A percentile compares a stretch with the other conserved stretches of the same genome.
Evolutionary conservation across 345 rosid genomes (phyloP).

Genomic region (Theobroma cacao): DNA sequence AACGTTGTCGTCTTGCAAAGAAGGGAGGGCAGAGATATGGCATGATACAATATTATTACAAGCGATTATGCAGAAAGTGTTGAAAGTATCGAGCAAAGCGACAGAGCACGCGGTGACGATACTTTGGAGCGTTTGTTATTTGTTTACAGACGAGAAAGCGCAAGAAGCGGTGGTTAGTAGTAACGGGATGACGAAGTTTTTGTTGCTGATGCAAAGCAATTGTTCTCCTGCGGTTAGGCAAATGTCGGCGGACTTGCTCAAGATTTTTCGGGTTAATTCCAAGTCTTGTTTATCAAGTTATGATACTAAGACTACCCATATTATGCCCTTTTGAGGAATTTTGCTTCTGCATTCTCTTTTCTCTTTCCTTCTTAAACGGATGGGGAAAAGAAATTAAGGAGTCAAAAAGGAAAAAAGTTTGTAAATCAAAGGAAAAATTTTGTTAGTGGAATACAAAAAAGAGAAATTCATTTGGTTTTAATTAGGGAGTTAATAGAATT

Average conservation of each 20-base stretch:
- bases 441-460: slow-evolving; percentile 33
- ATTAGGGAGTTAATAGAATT: background rate
- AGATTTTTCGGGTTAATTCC: slow-evolving; percentile 52
- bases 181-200: slow-evolving; percentile 68
- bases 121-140: slow-evolving; percentile 71
- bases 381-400: background rate
- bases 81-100: slow-evolving; percentile 68
- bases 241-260: slow-evolving; percentile 74
- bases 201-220: slow-evolving; percentile 85
- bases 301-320: slow-evolving; percentile 88
- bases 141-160: slow-evolving; percentile 60
- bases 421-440: slow-evolving; percentile 48
- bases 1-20: slow-evolving; percentile 48
- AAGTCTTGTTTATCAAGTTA: slow-evolving; percentile 60
- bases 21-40: slow-evolving; percentile 61
- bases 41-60: slow-evolving; percentile 43
- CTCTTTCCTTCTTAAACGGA: background rate
- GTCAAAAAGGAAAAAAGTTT: background rate
- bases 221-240: slow-evolving; percentile 66
- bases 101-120: slow-evolving; percentile 87
- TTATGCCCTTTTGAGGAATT: slow-evolving; percentile 70
- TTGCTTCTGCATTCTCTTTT: background rate
- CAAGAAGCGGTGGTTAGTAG: slow-evolving; percentile 58
- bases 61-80: slow-evolving; percentile 60
- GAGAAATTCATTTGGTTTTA: slow-evolving; percentile 22